Base-by-base conservation (phyloP, 225 moss, liverwort and hornwort genomes). In the Polytrichum formosum region DNA sequence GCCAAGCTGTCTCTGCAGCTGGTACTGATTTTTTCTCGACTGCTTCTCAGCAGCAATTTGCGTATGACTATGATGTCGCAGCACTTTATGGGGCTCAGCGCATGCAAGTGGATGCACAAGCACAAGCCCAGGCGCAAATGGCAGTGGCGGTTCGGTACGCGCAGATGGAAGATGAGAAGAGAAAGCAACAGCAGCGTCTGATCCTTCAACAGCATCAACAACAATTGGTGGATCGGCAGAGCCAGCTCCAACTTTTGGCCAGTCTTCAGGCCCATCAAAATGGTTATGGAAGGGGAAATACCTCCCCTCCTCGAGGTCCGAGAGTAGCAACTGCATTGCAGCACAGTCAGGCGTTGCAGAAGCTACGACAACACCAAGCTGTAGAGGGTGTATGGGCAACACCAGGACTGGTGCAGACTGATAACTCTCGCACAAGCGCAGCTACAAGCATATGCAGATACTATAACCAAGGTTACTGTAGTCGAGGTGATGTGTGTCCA, bases 401-500 rank as follows among this genome's bases (percentile, higher is more conserved):
- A 35, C 62, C 74, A 77, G 56, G 77, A 67, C 27, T 70, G 56
- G 70, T n/a, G 9, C 56, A 18, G 5, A 9, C 58, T 28, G 77
- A 84, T 5, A 58, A 46, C 4, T 56, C 33, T 69, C 77, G 86
- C n/a, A 73, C 64, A 65, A 72, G 56, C 7, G 6, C 69, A 9
- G 66, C 18, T 26, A 79, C 78, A 33, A 83, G 83, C 37, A 63
- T 85, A 58, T 89, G 89, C 66, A 80, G 89, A 23, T 89, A 85
- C 55, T 85, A 83, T 66, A 76, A 76, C 5, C 83, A 83, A 65
- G 89, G 89, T 28, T 85, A 89, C 27, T 89, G 89, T 72, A 89
- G 83, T 65, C 89, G 89, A 21, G 85, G 89, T 29, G 83, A 89
- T 72, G 78, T 82, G 33, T 88, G 88, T 65, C 88, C 88, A 33